phyloP scores from a whole-genome alignment of 106 monocot genomes.

The Dendrobium catenatum region DNA sequence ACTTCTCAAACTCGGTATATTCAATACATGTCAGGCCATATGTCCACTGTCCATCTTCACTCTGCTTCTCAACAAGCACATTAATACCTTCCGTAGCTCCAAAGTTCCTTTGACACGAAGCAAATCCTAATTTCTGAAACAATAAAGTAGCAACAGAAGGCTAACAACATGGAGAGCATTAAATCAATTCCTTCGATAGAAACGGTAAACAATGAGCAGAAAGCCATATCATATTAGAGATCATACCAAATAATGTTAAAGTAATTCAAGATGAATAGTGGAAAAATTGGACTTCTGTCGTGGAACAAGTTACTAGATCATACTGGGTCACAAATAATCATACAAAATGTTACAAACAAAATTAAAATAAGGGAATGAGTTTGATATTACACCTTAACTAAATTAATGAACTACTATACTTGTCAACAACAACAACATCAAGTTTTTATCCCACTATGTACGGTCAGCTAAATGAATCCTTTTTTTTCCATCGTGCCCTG shows the following conservation, averaged over 20 bases:
- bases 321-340: not conserved
- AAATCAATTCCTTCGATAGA: not conserved
- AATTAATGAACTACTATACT: not conserved
- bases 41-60: constrained; percentile 53
- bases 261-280: not conserved
- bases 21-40: constrained; percentile 94
- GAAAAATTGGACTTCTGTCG: not conserved
- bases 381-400: not conserved
- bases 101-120: constrained; percentile 67
- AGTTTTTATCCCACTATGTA: too few relatives aligned
- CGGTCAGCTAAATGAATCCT: too few relatives aligned
- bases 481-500: too few relatives aligned
- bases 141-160: constrained; percentile 11
- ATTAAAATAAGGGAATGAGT: not conserved
- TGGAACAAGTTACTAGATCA: not conserved
- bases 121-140: constrained; percentile 94
- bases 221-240: not conserved
- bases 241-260: not conserved
- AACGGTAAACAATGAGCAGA: not conserved
- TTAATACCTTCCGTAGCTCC: constrained; percentile 97
- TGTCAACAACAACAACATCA: too few relatives aligned
- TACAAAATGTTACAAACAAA: not conserved
- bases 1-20: constrained; percentile 96
- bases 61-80: constrained; percentile 81
- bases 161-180: not conserved